Conservation (phyloP, 305 asterid genomes). For the Solanum hybrid region DNA sequence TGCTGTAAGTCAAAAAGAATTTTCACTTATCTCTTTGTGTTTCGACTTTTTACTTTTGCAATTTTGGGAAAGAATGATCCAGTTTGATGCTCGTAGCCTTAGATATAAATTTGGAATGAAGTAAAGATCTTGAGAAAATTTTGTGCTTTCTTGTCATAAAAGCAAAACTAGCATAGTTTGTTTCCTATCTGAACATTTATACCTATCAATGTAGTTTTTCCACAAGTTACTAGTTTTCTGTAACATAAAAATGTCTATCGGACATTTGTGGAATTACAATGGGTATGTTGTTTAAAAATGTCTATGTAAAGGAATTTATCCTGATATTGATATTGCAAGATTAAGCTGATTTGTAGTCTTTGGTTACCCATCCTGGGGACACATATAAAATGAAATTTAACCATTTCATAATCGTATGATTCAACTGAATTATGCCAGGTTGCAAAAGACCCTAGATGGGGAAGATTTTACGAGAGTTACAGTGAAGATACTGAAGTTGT, state of each 20-base stretch:
- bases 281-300: not conserved
- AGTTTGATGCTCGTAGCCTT: not conserved
- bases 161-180: not conserved
- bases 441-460: conserved; percentile 95
- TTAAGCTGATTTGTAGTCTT: not conserved
- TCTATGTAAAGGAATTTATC: not conserved
- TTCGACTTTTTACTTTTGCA: not conserved
- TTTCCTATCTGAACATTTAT: not conserved
- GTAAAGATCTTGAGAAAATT: not conserved
- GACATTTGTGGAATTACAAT: not conserved
- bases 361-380: not conserved
- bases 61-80: not conserved
- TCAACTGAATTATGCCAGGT: conserved; percentile 38
- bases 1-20: conserved; percentile 54
- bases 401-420: not conserved
- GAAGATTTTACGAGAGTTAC: conserved; percentile 85
- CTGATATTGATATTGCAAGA: not conserved
- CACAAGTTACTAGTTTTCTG: not conserved
- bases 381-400: not conserved
- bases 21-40: not conserved
- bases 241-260: not conserved
- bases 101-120: not conserved
- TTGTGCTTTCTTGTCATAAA: not conserved
- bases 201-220: not conserved
- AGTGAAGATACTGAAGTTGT: conserved; percentile 78